phyloP scores from a whole-genome alignment of 352 stramenopile species.

The Aphanomyces astaci region DNA sequence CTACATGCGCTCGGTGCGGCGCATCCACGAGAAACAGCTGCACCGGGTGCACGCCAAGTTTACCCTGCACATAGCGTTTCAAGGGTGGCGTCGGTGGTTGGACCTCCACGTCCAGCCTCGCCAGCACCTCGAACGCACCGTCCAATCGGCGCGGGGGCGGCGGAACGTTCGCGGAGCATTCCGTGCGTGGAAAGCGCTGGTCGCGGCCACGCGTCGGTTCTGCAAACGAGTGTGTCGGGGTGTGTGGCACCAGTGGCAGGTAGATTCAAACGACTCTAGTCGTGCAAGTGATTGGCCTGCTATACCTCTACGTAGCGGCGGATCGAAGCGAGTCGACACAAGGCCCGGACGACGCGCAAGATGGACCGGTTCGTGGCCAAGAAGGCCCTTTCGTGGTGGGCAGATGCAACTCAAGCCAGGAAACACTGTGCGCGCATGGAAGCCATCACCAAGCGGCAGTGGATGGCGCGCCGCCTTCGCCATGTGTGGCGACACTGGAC shows the following conservation, averaged over 20 bases:
- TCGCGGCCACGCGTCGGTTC: constrained; percentile 26
- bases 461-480: constrained; percentile 27
- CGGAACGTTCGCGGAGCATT: constrained; percentile 23
- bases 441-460: neutral
- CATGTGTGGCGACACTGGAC: constrained; percentile 79
- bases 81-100: constrained; percentile 19
- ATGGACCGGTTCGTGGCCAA: neutral
- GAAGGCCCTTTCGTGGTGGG: neutral
- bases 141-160: neutral
- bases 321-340: neutral
- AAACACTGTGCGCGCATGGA: neutral
- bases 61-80: neutral
- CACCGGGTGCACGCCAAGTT: constrained; percentile 25
- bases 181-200: constrained; percentile 35
- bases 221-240: constrained; percentile 25
- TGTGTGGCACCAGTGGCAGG: constrained; percentile 37
- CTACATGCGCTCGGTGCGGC: constrained; percentile 17
- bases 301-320: no score
- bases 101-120: constrained; percentile 9
- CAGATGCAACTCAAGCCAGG: neutral
- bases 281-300: no score
- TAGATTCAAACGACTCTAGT: no score
- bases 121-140: neutral
- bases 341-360: neutral
- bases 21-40: constrained; percentile 26